Conservation (phyloP, 1,284 basidiomycete genomes). For the Thelephora terrestris region DNA sequence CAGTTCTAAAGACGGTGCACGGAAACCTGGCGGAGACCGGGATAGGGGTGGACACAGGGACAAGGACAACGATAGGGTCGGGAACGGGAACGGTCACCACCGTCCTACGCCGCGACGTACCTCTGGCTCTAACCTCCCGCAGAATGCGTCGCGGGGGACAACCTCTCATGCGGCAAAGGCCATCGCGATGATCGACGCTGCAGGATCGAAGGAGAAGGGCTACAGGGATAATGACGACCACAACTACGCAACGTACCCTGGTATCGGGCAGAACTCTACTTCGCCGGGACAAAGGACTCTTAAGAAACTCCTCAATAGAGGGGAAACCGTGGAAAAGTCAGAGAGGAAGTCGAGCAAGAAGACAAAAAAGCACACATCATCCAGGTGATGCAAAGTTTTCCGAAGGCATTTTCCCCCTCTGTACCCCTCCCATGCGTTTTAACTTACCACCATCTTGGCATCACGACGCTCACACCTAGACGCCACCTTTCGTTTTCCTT, state of each 20-base stretch:
- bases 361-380: too few species aligned
- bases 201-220: slow-evolving; percentile 34
- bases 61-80: slow-evolving; percentile 7
- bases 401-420: too few species aligned
- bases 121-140: not conserved
- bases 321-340: too few species aligned
- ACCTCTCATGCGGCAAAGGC: slow-evolving; percentile 45
- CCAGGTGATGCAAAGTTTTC: too few species aligned
- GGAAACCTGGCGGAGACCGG: too few species aligned
- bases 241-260: slow-evolving; percentile 8
- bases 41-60: slow-evolving; percentile 1
- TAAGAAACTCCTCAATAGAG: slow-evolving; percentile 1
- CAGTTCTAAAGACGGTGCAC: too few species aligned
- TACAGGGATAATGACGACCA: slow-evolving; percentile 8
- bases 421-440: too few species aligned
- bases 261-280: slow-evolving; percentile 30
- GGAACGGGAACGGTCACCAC: slow-evolving; percentile 1
- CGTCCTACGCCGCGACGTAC: slow-evolving; percentile 6
- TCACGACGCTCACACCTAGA: too few species aligned
- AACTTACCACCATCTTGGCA: too few species aligned
- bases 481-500: too few species aligned
- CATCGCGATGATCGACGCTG: slow-evolving; percentile 47
- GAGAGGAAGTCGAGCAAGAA: too few species aligned
- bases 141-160: slow-evolving; percentile 12
- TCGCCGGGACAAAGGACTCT: slow-evolving; percentile 15